Evolutionary conservation across 1,284 basidiomycete species (phyloP), one percentile per base, ranked within the genome.

Genomic region (Moesziomyces parantarcticus): DNA sequence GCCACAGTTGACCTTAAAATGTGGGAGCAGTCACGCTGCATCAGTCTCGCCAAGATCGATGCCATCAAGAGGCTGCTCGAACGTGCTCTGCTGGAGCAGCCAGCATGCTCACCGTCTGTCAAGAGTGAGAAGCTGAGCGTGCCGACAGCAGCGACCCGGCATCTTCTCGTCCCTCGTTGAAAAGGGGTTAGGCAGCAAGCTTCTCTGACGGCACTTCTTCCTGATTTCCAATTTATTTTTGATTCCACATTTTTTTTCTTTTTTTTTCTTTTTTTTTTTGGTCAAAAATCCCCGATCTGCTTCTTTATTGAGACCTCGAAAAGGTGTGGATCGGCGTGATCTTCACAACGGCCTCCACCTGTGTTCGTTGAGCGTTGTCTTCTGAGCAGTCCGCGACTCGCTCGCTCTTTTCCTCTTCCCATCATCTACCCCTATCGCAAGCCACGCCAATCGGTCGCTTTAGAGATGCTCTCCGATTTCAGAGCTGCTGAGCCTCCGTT

Each of bases 401-500:
- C 36, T 6, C 29, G 11, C 29, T 32, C 36, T 39, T n/a, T 45
- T 42, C 25, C 21, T 26, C 25, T 32, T 18, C 45, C 22, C 42
- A 50, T 9, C 42, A 44, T 18, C 56, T 7, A 22, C 2, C 13
- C 4, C 22, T 3, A 13, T 3, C 13, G 29, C 29, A 13, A 10
- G 7, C 13, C 4, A 10, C 10, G 3, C 29, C 29, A 32, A 13
- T 10, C 10, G 45, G 11, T 23, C 21, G 21, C 26, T 23, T 25
- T n/a, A 42, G 51, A 40, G 13, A 68, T 68, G 65, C 43, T 61
- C 6, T 48, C 55, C 47, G 47, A 47, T 39, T 47, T 23, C 45
- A 36, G 52, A 40, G 45, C 58, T 2, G 49, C 64, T n/a, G 58
- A 68, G 25, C 55, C 55, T 8, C 58, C 58, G 5, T 68, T 62